These are phyloP conservation scores for Larix kaempferi DNA, from an alignment of 75 land plant genomes.

Conservation along the genomic window DNA sequence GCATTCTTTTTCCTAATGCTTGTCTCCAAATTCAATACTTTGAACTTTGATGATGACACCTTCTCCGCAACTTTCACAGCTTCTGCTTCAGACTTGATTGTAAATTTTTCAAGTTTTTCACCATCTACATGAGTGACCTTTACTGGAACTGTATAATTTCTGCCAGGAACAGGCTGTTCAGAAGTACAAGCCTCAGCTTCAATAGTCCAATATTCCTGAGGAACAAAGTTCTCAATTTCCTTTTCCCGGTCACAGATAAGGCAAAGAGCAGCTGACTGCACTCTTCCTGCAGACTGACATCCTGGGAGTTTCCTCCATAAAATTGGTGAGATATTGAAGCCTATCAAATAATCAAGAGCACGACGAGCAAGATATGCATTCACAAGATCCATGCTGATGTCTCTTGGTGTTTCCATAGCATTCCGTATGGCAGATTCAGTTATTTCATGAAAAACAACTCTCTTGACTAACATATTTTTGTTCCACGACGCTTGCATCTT, in stretches of 20 bases:
- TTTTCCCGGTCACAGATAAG: constrained; percentile 89
- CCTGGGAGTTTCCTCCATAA: constrained; percentile 97
- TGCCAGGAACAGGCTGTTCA: constrained; percentile 8
- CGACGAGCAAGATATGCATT: constrained; percentile 90
- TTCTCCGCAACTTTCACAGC: constrained; percentile 48
- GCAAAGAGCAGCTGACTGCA: constrained; percentile 93
- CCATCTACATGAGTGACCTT: constrained; percentile 60
- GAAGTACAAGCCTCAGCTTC: constrained; percentile 31
- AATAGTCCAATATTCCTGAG: constrained; percentile 91
- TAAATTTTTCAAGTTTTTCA: constrained; percentile 69
- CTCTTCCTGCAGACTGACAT: constrained; percentile 96
- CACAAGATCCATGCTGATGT: constrained; percentile 70
- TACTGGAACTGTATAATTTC: constrained; percentile 19
- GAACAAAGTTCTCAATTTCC: constrained; percentile 76
- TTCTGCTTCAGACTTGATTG: constrained; percentile 44
- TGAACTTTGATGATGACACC: constrained; percentile 36
- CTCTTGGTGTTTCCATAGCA: constrained; percentile 74
- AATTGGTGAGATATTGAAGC: constrained; percentile 89
- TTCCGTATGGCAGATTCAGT: constrained; percentile 69
- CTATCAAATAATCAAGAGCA: constrained; percentile 98
- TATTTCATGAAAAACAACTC: constrained; percentile 92
- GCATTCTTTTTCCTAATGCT: constrained; percentile 45
- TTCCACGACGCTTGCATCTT: constrained; percentile 65
- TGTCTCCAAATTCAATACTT: constrained; percentile 49
- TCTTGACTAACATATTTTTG: constrained; percentile 46